Percentiles rank a stretch among this genome's conserved stretches.
phyloP scores from a whole-genome alignment of 2,329 filamentous ascomycete genomes.

The Chaetomium globosum region DNA sequence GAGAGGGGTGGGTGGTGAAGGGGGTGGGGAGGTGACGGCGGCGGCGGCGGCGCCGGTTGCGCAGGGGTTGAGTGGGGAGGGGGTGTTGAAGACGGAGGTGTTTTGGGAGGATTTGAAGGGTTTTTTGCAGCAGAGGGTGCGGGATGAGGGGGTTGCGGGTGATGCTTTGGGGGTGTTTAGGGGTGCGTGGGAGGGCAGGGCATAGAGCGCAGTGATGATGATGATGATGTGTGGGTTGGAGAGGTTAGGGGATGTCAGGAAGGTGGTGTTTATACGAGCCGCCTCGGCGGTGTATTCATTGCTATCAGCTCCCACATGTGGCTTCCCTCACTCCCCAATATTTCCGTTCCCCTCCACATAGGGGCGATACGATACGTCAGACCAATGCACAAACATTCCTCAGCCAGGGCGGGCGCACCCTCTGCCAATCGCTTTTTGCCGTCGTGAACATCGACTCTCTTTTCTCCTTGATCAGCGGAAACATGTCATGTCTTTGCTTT shows the following conservation, averaged over 20 bases:
- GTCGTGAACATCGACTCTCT: conserved; percentile 10
- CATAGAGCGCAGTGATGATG: conserved; percentile 4
- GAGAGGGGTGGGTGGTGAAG: conserved; percentile 37
- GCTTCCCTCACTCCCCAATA: neutral
- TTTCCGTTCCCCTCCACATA: neutral
- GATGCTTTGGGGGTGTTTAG: conserved; percentile 69
- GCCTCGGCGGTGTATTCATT: conserved; percentile 5
- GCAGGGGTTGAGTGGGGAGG: conserved; percentile 58
- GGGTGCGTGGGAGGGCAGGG: conserved; percentile 64
- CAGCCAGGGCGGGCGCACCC: neutral
- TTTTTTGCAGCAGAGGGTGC: conserved; percentile 77
- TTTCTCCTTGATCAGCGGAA: conserved; percentile 5
- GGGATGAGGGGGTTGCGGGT: conserved; percentile 67
- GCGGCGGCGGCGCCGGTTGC: conserved; percentile 49
- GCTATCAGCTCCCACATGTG: neutral
- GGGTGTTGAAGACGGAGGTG: conserved; percentile 66
- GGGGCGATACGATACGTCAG: neutral
- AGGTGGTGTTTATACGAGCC: neutral
- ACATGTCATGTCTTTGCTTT: conserved; percentile 16
- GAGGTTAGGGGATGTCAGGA: neutral
- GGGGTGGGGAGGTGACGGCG: conserved; percentile 28
- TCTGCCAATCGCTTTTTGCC: neutral
- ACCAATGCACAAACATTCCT: neutral
- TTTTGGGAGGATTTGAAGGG: conserved; percentile 88
- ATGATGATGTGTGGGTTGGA: neutral